Evolutionary conservation across 2,329 filamentous ascomycete species (phyloP).

Genomic region (Fusarium sp.): DNA sequence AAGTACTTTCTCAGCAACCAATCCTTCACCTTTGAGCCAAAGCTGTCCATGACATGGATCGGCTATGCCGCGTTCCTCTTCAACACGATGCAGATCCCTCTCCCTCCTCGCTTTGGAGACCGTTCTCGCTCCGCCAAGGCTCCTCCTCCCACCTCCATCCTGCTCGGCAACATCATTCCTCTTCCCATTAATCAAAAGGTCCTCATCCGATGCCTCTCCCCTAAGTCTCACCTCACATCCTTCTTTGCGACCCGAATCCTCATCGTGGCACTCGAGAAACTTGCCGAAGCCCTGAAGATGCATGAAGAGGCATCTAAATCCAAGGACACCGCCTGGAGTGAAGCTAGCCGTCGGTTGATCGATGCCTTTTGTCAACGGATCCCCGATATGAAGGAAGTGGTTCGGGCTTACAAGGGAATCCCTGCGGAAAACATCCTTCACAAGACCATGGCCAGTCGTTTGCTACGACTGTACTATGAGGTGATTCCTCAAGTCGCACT

Average conservation of each 20-base stretch:
- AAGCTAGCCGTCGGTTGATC: constrained; percentile 74
- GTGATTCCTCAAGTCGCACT: constrained; percentile 82
- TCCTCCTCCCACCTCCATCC: constrained; percentile 82
- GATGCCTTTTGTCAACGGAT: constrained; percentile 83
- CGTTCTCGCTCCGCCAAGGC: constrained; percentile 68
- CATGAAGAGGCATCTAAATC: constrained; percentile 61
- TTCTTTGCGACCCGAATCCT: constrained; percentile 88
- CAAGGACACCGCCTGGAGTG: constrained; percentile 70
- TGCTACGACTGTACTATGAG: constrained; percentile 88
- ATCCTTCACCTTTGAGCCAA: constrained; percentile 89
- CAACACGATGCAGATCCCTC: constrained; percentile 78
- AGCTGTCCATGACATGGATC: constrained; percentile 93
- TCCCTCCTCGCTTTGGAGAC: constrained; percentile 80
- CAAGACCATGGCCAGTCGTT: constrained; percentile 80
- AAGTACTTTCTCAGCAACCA: constrained; percentile 87
- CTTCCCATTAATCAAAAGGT: constrained; percentile 84
- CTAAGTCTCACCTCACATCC: constrained; percentile 81
- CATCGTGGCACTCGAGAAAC: constrained; percentile 82
- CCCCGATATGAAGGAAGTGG: constrained; percentile 84
- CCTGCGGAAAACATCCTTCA: constrained; percentile 77
- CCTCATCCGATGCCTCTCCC: constrained; percentile 81
- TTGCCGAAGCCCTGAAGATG: constrained; percentile 72
- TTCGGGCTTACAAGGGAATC: constrained; percentile 78
- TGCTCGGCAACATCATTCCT: constrained; percentile 89
- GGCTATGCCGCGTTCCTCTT: constrained; percentile 92